These are phyloP conservation scores for Cutaneotrichosporon cavernicola DNA, from an alignment of 1,284 basidiomycete species.

Conservation along the genomic window DNA sequence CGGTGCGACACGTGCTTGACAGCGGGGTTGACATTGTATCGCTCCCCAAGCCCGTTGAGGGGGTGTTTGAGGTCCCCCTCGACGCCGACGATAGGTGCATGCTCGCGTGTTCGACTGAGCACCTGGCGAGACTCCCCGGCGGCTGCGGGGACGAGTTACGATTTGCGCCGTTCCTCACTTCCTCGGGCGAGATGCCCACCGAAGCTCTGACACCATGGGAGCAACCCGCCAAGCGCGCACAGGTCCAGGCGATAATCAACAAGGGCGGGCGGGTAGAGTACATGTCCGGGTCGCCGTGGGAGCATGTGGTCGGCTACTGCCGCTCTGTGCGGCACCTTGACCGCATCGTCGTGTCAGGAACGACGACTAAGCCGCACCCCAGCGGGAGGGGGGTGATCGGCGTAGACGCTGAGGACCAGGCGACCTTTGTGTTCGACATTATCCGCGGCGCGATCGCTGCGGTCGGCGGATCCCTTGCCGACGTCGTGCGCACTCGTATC, in stretches of 20 bases:
- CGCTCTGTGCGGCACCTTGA: slow-evolving; percentile 7
- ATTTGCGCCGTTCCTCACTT: slow-evolving; percentile 9
- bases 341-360: slow-evolving; percentile 4
- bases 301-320: slow-evolving; percentile 17
- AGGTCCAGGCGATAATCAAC: slow-evolving; percentile 3
- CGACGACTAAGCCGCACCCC: slow-evolving; percentile 14
- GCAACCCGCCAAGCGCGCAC: not conserved
- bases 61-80: not conserved
- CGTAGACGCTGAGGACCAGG: slow-evolving; percentile 17
- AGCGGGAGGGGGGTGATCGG: slow-evolving; percentile 17
- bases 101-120: not conserved
- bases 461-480: slow-evolving; percentile 19
- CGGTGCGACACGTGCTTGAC: slow-evolving; percentile 24
- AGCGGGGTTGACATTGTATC: slow-evolving; percentile 21
- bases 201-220: not conserved
- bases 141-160: slow-evolving; percentile 13
- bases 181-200: not conserved
- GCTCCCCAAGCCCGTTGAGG: not conserved
- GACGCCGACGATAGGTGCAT: slow-evolving; percentile 8
- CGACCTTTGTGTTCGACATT: slow-evolving; percentile 25
- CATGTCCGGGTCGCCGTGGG: slow-evolving; percentile 16
- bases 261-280: slow-evolving; percentile 14
- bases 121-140: not conserved
- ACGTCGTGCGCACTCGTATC: slow-evolving; percentile 25
- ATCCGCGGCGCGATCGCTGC: slow-evolving; percentile 19